Conservation (phyloP, 2,329 filamentous ascomycete genomes). For the Penicillium sp. region DNA sequence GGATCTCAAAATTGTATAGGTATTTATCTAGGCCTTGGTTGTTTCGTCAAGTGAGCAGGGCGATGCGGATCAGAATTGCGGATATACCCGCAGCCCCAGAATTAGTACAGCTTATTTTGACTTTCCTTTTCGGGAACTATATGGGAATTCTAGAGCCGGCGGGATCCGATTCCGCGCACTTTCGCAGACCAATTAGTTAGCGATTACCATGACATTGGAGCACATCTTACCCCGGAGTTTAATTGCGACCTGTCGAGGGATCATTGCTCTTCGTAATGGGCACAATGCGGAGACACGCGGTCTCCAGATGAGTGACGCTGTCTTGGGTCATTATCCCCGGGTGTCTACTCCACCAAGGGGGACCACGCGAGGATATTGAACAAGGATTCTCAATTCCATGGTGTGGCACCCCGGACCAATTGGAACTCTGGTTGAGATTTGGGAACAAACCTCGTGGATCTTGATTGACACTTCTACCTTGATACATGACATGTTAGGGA, state of each 20-base stretch:
- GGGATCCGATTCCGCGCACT: constrained; percentile 9
- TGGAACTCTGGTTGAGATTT: constrained; percentile 13
- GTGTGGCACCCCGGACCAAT: constrained; percentile 23
- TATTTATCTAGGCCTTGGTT: neutral
- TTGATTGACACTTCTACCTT: no score
- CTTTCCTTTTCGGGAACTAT: neutral
- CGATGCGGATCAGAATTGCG: neutral
- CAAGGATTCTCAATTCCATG: constrained; percentile 16
- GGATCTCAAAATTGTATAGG: neutral
- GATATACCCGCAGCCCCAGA: constrained; percentile 1
- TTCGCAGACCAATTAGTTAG: neutral
- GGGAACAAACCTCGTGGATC: neutral
- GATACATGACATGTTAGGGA: neutral
- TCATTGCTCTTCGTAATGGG: neutral
- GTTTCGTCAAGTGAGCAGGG: neutral
- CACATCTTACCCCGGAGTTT: constrained; percentile 12
- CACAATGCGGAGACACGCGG: constrained; percentile 11
- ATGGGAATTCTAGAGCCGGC: neutral
- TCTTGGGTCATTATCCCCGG: constrained; percentile 29
- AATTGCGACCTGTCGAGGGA: constrained; percentile 23
- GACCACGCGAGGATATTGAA: constrained; percentile 17
- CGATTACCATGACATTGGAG: neutral
- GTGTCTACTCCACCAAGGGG: constrained; percentile 29
- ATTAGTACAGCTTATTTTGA: neutral
- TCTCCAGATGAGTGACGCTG: constrained; percentile 21